Evolutionary conservation across 208 protist species (phyloP), one percentile per base, ranked within the genome.

Genomic region (Wallacemonas sp.): DNA sequence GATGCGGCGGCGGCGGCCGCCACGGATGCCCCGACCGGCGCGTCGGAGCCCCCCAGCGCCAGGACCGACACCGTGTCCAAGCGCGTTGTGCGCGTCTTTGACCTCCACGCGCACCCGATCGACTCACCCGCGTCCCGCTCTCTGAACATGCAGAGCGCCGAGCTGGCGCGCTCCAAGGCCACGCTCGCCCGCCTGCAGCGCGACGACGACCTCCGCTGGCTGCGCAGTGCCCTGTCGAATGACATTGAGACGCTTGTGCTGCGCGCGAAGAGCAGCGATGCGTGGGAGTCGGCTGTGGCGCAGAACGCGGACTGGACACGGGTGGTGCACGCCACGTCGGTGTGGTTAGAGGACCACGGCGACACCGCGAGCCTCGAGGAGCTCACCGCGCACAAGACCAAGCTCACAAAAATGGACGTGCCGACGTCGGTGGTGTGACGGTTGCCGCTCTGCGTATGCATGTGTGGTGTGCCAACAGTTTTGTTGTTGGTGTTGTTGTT

Each of bases 311-410:
- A 8, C 25, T 93, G 87, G 87, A 46, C 73, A 14, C 42, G 36
- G 14, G 45, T 62, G 20, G 86, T 92, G 22, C 41, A 33, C 20
- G 61, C 68, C 22, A 50, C 87, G 4, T 57, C 65, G 14, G 41
- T 79, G 14, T 94, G 89, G 89, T 65, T 94, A 3, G 76, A 85
- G 16, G 70, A 88, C 36, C 48, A 74, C 36, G 79, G 76, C 23
- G 82, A 88, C 28, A 50, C 38, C 26, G 77, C 82, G 0, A 62
- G 31, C 33, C 38, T 80, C 29, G 77, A 67, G 23, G 71, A 75
- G 54, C 67, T 94, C 2, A 65, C 72, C 46, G 50, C 67, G 31
- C 52, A n/a, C 31, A 59, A 59, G 52, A 3, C 26, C 0, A 33
- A 4, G 14, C n/a, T 59, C 48, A 32, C 5, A 5, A 5, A 18